Evolutionary conservation across 306 rosid genomes (phyloP).

Genomic region (Glycine latifolia): DNA sequence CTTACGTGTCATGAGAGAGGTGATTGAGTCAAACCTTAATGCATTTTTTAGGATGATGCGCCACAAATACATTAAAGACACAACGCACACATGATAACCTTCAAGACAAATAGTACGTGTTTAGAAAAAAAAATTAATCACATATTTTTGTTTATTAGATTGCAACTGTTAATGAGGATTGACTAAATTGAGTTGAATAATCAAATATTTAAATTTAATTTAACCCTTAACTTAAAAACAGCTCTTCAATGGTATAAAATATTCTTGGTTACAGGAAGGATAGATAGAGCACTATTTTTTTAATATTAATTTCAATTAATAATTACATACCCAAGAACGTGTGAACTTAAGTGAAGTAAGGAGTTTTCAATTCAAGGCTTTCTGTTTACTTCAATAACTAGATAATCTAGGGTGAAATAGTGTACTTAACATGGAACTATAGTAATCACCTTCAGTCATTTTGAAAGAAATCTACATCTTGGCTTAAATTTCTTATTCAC

Average conservation of each 20-base stretch:
- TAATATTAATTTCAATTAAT: too few species aligned
- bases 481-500: constrained; percentile 67
- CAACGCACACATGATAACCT: too few species aligned
- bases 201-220: not conserved
- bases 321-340: not conserved
- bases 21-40: too few species aligned
- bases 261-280: not conserved
- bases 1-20: too few species aligned
- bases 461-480: constrained; percentile 47
- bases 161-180: not conserved
- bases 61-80: too few species aligned
- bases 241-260: too few species aligned
- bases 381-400: not conserved
- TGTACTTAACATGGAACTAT: constrained; percentile 8
- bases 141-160: not conserved
- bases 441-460: not conserved
- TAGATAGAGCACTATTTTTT: not conserved
- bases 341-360: not conserved
- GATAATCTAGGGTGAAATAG: not conserved
- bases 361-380: not conserved
- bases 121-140: too few species aligned
- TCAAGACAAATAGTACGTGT: too few species aligned
- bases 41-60: too few species aligned
- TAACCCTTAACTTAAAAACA: not conserved
- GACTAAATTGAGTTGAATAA: not conserved